Evolutionary conservation across 768 basidiomycete genomes (phyloP).

Genomic region (Ramaria rubella): DNA sequence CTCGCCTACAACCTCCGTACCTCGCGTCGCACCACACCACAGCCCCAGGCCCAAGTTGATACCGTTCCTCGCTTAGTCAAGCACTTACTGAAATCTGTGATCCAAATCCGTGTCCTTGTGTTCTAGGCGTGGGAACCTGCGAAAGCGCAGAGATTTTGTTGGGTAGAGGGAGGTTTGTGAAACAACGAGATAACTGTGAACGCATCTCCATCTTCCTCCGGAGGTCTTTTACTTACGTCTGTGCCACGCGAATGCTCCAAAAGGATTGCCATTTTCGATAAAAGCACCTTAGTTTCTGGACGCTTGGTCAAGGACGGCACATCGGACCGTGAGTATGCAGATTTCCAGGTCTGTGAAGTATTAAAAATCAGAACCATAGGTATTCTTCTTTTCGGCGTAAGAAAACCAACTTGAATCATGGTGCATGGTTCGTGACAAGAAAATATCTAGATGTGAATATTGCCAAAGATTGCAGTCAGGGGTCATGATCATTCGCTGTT

Average conservation of each 20-base stretch:
- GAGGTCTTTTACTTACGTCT: not conserved
- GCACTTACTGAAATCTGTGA: conserved; percentile 39
- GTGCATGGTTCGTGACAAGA: too few species aligned
- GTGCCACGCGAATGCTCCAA: conserved; percentile 44
- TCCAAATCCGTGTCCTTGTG: conserved; percentile 49
- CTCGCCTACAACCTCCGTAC: conserved; percentile 42
- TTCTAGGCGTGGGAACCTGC: conserved; percentile 55
- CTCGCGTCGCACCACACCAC: conserved; percentile 48
- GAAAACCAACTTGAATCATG: too few species aligned
- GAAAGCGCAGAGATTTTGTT: conserved; percentile 33
- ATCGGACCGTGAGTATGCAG: conserved; percentile 43
- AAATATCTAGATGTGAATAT: too few species aligned
- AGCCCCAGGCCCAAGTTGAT: conserved; percentile 32
- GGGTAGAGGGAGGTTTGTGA: conserved; percentile 31
- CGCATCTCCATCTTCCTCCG: conserved; percentile 23
- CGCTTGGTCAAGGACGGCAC: conserved; percentile 50
- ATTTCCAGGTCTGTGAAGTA: conserved; percentile 14
- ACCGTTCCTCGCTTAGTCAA: conserved; percentile 28
- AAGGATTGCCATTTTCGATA: conserved; percentile 46
- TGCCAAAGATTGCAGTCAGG: too few species aligned
- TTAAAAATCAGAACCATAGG: too few species aligned
- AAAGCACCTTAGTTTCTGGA: conserved; percentile 40
- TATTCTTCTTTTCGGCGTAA: too few species aligned
- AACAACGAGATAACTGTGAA: conserved; percentile 55
- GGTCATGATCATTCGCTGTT: too few species aligned